Percentiles rank a stretch among this genome's conserved stretches.
Conservation (phyloP, 2,329 filamentous ascomycete species). For the Thyridium curvatum region DNA sequence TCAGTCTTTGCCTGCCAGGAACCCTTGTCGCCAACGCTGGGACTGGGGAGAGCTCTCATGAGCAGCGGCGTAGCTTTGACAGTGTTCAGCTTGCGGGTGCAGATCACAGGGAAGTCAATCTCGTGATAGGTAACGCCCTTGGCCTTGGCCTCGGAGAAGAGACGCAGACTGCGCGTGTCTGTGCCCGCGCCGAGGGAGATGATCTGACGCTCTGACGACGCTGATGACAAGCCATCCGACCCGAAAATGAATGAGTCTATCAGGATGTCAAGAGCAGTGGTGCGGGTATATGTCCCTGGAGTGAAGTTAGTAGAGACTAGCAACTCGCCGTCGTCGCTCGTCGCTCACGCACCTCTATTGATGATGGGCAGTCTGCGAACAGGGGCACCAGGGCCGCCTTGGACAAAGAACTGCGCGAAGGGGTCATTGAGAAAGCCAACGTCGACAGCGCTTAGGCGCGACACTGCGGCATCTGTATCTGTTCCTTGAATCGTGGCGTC, state of each 20-base stretch:
- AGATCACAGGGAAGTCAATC: slow-evolving; percentile 77
- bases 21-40: slow-evolving; percentile 16
- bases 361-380: slow-evolving; percentile 79
- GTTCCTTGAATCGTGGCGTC: slow-evolving; percentile 81
- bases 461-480: slow-evolving; percentile 85
- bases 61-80: slow-evolving; percentile 40
- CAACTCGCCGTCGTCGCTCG: neutral
- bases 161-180: slow-evolving; percentile 79
- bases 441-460: slow-evolving; percentile 80
- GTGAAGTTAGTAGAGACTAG: slow-evolving; percentile 21
- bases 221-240: slow-evolving; percentile 9
- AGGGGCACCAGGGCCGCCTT: slow-evolving; percentile 34
- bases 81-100: slow-evolving; percentile 55
- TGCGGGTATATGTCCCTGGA: slow-evolving; percentile 86
- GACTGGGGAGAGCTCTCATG: slow-evolving; percentile 28
- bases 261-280: slow-evolving; percentile 72
- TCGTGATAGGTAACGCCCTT: slow-evolving; percentile 73
- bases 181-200: slow-evolving; percentile 90
- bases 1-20: slow-evolving; percentile 37
- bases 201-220: slow-evolving; percentile 58
- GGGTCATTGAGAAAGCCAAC: slow-evolving; percentile 79
- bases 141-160: slow-evolving; percentile 43
- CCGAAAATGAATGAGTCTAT: slow-evolving; percentile 62
- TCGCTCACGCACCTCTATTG: slow-evolving; percentile 64
- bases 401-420: slow-evolving; percentile 67